Conservation (phyloP, 164 flowering plant genomes). For the Dillenia suffruticosa region DNA sequence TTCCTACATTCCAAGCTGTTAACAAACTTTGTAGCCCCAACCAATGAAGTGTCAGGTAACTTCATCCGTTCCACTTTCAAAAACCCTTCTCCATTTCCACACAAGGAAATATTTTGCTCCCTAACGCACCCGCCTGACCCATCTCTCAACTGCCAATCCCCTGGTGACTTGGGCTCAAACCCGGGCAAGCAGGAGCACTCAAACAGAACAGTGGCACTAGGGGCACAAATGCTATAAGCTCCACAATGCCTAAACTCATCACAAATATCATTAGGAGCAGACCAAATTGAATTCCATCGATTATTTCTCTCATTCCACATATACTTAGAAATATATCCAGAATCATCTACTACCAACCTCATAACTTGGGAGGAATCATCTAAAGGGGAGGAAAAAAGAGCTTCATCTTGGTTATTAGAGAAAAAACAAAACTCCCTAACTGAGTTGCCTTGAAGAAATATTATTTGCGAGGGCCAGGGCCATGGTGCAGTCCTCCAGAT, state of each 20-base stretch:
- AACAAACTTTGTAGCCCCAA: background rate
- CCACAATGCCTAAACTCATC: constrained; percentile 4
- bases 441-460: background rate
- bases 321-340: background rate
- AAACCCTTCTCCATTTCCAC: background rate
- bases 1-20: constrained; percentile 13
- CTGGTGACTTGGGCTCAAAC: too few species aligned
- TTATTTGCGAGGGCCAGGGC: background rate
- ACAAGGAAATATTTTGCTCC: too few species aligned
- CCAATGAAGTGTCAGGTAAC: background rate
- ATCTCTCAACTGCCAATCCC: too few species aligned
- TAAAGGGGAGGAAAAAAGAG: background rate
- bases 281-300: too few species aligned
- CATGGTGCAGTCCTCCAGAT: background rate
- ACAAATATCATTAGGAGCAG: background rate
- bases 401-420: too few species aligned
- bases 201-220: too few species aligned
- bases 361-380: background rate
- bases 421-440: background rate
- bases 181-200: too few species aligned
- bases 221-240: background rate
- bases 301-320: background rate
- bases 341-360: background rate
- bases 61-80: background rate
- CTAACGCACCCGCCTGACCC: too few species aligned